Percentiles rank a stretch among this genome's conserved stretches.
Conservation (phyloP, 2,329 filamentous ascomycete species). For the Hymenoscyphus occultus region DNA sequence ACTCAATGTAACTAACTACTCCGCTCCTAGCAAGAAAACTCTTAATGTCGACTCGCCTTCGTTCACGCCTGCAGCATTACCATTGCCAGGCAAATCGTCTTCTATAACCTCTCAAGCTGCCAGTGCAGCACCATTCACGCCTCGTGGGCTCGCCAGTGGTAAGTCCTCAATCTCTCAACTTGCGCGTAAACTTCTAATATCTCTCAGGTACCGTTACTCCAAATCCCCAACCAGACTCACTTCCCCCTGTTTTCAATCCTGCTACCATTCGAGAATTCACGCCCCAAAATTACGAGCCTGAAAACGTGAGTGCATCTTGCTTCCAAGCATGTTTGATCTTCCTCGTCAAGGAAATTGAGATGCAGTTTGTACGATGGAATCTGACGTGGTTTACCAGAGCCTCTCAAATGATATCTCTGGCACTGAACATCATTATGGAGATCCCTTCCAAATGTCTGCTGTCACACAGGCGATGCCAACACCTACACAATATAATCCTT, state of each 20-base stretch:
- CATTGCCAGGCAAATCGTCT: slow-evolving; percentile 59
- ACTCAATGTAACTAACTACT: not conserved
- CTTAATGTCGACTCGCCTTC: slow-evolving; percentile 95
- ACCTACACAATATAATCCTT: slow-evolving; percentile 64
- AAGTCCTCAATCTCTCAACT: not conserved
- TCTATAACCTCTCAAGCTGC: slow-evolving; percentile 84
- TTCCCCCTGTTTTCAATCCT: slow-evolving; percentile 52
- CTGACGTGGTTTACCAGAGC: slow-evolving; percentile 30
- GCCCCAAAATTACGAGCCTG: slow-evolving; percentile 52
- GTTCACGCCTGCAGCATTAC: slow-evolving; percentile 69
- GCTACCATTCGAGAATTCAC: slow-evolving; percentile 58
- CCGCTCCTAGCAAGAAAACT: slow-evolving; percentile 59
- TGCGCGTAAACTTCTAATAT: slow-evolving; percentile 9
- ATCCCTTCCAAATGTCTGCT: slow-evolving; percentile 61
- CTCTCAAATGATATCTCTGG: slow-evolving; percentile 46
- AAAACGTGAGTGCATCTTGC: not conserved
- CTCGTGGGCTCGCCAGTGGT: slow-evolving; percentile 52
- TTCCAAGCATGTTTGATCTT: not conserved
- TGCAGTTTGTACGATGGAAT: not conserved
- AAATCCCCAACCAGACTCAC: slow-evolving; percentile 30
- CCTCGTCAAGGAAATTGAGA: not conserved
- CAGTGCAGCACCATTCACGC: slow-evolving; percentile 84
- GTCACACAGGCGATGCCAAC: slow-evolving; percentile 51
- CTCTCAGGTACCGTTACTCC: slow-evolving; percentile 36
- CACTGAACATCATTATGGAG: slow-evolving; percentile 51